phyloP scores from a whole-genome alignment of 768 basidiomycete genomes.

The Lyophyllum decastes region DNA sequence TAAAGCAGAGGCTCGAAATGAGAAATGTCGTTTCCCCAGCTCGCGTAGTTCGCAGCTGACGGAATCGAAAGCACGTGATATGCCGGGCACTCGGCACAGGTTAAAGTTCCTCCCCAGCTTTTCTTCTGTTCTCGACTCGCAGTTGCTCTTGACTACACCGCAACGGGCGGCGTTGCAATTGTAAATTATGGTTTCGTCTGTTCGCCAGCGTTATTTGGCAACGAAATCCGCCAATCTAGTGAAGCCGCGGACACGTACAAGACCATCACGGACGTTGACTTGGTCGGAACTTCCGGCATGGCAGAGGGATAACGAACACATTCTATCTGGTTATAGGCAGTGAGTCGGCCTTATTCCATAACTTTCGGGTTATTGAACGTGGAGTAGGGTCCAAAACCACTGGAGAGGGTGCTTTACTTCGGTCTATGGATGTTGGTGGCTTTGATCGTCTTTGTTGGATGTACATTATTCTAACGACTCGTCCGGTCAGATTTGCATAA shows the following conservation, averaged over 20 bases:
- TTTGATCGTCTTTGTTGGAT: constrained; percentile 14
- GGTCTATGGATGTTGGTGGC: constrained; percentile 63
- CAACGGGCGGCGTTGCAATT: background rate
- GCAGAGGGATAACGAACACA: constrained; percentile 77
- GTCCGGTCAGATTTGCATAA: constrained; percentile 66
- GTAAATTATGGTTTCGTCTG: background rate
- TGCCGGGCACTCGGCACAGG: background rate
- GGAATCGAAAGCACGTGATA: constrained; percentile 7
- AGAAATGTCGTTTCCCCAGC: background rate
- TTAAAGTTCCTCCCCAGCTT: background rate
- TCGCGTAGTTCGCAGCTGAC: background rate
- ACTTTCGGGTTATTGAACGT: constrained; percentile 12
- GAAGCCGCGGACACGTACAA: constrained; percentile 2
- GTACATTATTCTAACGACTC: constrained; percentile 18
- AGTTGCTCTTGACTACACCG: background rate
- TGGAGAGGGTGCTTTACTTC: constrained; percentile 67
- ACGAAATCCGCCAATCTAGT: background rate
- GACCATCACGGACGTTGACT: constrained; percentile 29
- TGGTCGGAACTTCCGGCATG: constrained; percentile 68
- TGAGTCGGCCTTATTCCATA: constrained; percentile 28
- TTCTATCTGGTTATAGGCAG: constrained; percentile 70
- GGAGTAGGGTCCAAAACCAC: constrained; percentile 52
- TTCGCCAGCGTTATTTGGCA: constrained; percentile 1
- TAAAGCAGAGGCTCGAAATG: background rate
- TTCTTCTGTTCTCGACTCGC: background rate